Evolutionary conservation across 148 eudicot genomes (phyloP).

Genomic region (Amaranthus palmeri): DNA sequence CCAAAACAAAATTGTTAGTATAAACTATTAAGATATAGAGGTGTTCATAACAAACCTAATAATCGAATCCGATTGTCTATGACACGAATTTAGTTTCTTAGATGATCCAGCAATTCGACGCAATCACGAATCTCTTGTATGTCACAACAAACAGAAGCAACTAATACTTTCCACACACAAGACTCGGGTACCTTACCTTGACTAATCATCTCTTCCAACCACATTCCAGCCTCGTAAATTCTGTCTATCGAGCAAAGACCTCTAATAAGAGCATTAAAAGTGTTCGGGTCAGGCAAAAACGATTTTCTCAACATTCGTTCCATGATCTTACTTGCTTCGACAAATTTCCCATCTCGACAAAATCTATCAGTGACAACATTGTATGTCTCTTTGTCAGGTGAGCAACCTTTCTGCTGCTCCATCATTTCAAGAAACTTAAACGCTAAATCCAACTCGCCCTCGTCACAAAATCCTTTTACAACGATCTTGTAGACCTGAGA

Average conservation of each 20-base stretch:
- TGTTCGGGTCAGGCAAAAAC: conserved; percentile 43
- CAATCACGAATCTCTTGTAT: conserved; percentile 16
- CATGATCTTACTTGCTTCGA: conserved; percentile 59
- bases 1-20: too few relatives aligned
- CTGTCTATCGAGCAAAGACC: conserved; percentile 60
- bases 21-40: too few relatives aligned
- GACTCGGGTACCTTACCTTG: conserved; percentile 55
- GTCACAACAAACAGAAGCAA: conserved; percentile 39
- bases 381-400: conserved; percentile 63
- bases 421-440: conserved; percentile 63
- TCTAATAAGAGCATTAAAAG: conserved; percentile 43
- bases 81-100: conserved; percentile 3
- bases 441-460: conserved; percentile 42
- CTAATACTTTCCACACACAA: conserved; percentile 52
- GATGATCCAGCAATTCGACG: conserved; percentile 20
- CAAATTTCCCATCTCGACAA: conserved; percentile 51
- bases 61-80: too few relatives aligned
- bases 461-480: conserved; percentile 56
- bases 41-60: too few relatives aligned
- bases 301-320: conserved; percentile 60
- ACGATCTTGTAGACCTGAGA: conserved; percentile 40
- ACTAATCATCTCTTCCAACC: conserved; percentile 94
- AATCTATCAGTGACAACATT: conserved; percentile 49
- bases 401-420: conserved; percentile 50
- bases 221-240: conserved; percentile 60